A percentile compares a stretch with the other conserved stretches of the same genome.
These are phyloP conservation scores for Linum trigynum DNA, from an alignment of 345 rosid species.

Conservation along the genomic window DNA sequence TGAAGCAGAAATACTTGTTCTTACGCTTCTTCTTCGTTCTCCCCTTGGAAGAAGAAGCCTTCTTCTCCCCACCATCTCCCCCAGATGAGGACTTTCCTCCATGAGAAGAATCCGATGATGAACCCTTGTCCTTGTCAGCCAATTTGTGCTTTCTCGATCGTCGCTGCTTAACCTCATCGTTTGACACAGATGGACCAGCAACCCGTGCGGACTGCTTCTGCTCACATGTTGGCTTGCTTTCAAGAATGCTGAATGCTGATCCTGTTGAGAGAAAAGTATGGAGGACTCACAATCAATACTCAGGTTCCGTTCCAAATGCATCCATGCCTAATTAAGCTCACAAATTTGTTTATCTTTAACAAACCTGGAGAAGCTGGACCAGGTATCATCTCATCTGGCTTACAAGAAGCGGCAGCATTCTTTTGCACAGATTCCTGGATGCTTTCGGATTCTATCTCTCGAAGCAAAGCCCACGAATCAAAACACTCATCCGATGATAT, in stretches of 20 bases:
- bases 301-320: no score
- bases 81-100: conserved; percentile 13
- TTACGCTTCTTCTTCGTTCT: conserved; percentile 20
- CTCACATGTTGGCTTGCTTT: conserved; percentile 6
- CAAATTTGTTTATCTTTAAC: background rate
- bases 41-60: conserved; percentile 1
- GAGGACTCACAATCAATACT: background rate
- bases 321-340: no score
- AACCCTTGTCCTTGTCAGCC: conserved; percentile 13
- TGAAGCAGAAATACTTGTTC: conserved; percentile 33
- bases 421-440: conserved; percentile 7
- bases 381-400: conserved; percentile 17
- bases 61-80: conserved; percentile 12
- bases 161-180: background rate
- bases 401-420: conserved; percentile 19
- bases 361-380: conserved; percentile 30
- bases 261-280: conserved; percentile 14
- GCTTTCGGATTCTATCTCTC: conserved; percentile 27
- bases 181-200: background rate
- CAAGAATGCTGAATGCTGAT: conserved; percentile 4
- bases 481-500: conserved; percentile 41
- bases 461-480: conserved; percentile 32
- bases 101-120: conserved; percentile 14
- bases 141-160: conserved; percentile 3
- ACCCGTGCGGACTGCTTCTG: background rate